Conservation (phyloP, 164 flowering plant genomes). For the Nymphaea colorata region DNA sequence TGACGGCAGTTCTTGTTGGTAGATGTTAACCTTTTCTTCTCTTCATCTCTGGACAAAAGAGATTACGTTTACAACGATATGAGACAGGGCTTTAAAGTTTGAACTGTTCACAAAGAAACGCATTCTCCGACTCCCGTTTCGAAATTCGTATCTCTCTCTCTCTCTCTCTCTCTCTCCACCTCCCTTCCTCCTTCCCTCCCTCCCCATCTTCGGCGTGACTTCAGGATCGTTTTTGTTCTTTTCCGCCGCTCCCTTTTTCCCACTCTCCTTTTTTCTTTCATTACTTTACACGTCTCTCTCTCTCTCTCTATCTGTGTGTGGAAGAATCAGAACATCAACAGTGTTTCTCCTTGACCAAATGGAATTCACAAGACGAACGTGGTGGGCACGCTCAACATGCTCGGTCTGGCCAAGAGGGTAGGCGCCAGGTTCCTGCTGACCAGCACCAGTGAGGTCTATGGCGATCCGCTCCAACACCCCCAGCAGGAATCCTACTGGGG, state of each 20-base stretch:
- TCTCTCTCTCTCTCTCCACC: neutral
- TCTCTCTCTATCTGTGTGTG: neutral
- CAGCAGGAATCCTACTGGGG: constrained; percentile 98
- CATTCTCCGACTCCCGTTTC: neutral
- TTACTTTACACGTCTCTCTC: neutral
- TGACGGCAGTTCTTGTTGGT: neutral
- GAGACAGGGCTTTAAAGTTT: too few species aligned
- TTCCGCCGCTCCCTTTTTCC: neutral
- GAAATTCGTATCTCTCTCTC: neutral
- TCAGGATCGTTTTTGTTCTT: neutral
- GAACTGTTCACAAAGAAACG: neutral
- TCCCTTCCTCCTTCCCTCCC: constrained; percentile 1
- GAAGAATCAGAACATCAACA: neutral
- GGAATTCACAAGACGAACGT: constrained; percentile 82
- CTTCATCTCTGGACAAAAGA: too few species aligned
- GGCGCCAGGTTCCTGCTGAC: constrained; percentile 93
- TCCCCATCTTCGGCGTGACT: neutral
- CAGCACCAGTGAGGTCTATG: constrained; percentile 97
- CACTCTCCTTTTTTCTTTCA: neutral
- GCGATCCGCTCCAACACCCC: constrained; percentile 94
- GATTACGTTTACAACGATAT: too few species aligned
- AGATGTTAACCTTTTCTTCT: too few species aligned
- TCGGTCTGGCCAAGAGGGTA: constrained; percentile 88
- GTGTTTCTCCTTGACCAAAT: neutral
- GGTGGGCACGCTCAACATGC: constrained; percentile 95